These are phyloP conservation scores for Handroanthus guayacan DNA, from an alignment of 257 asterid genomes.

Conservation along the genomic window DNA sequence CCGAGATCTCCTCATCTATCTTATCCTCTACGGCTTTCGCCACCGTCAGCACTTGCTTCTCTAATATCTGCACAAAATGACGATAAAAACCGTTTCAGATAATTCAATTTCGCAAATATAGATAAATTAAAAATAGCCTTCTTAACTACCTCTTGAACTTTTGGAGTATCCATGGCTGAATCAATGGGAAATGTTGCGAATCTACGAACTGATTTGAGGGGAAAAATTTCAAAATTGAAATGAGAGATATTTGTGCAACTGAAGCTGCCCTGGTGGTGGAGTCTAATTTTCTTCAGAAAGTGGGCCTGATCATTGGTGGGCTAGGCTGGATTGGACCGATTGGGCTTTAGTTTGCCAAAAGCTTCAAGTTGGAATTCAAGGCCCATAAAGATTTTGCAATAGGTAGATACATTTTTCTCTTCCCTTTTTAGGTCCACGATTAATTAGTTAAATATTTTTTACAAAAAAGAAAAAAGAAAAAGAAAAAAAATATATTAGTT, in stretches of 20 bases:
- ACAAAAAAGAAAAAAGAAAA: too few species aligned
- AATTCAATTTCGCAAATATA: background rate
- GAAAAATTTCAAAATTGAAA: conserved; percentile 35
- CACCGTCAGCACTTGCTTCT: conserved; percentile 90
- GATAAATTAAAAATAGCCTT: background rate
- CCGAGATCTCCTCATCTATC: conserved; percentile 89
- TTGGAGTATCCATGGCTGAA: conserved; percentile 60
- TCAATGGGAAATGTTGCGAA: conserved; percentile 22
- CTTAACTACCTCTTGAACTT: conserved; percentile 61
- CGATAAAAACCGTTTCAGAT: conserved; percentile 14
- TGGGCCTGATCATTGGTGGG: background rate
- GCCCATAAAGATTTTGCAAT: background rate
- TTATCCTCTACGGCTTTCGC: conserved; percentile 95
- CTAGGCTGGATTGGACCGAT: background rate
- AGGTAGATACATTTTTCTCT: background rate
- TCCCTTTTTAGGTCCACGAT: too few species aligned
- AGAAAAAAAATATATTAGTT: too few species aligned
- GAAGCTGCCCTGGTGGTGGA: background rate
- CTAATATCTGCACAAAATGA: conserved; percentile 61
- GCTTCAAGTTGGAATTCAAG: background rate
- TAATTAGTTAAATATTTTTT: too few species aligned
- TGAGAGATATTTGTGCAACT: conserved; percentile 21
- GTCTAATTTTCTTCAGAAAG: background rate
- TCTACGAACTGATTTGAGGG: conserved; percentile 13
- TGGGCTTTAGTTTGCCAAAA: background rate